Percentiles rank a stretch among this genome's conserved stretches.
phyloP scores from a whole-genome alignment of 192 early-diverging fungal genomes.

The Coemansia sp. region DNA sequence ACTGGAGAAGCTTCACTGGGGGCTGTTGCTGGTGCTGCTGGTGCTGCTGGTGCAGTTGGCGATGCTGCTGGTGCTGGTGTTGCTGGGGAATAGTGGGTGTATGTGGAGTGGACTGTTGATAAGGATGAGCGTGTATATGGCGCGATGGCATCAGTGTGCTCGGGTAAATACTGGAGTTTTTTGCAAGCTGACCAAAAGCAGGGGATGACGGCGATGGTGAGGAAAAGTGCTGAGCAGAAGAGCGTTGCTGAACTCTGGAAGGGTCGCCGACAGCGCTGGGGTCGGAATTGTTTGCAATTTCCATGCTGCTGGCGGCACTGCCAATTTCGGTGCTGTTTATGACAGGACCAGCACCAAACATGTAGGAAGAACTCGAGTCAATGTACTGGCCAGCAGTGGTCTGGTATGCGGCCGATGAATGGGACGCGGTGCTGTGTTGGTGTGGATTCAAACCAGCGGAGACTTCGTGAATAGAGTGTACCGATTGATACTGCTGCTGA shows the following conservation, averaged over 20 bases:
- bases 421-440: background rate
- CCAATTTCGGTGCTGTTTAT: background rate
- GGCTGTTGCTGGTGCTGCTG: slow-evolving; percentile 16
- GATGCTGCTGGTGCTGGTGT: slow-evolving; percentile 1
- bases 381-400: background rate
- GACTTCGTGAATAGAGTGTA: background rate
- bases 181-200: background rate
- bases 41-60: slow-evolving; percentile 10
- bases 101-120: slow-evolving; percentile 1
- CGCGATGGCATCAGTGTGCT: slow-evolving; percentile 30
- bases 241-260: background rate
- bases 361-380: slow-evolving; percentile 1
- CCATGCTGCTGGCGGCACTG: background rate
- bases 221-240: background rate
- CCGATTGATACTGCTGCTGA: slow-evolving; percentile 1
- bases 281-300: background rate
- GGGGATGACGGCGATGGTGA: background rate
- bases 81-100: background rate
- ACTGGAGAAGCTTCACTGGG: slow-evolving; percentile 45
- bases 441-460: background rate
- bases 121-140: slow-evolving; percentile 22
- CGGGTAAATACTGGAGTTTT: slow-evolving; percentile 18
- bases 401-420: background rate
- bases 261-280: background rate
- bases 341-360: background rate